Base-by-base conservation (phyloP, 2,329 filamentous ascomycete species). In the Teratosphaeria epicoccoides region DNA sequence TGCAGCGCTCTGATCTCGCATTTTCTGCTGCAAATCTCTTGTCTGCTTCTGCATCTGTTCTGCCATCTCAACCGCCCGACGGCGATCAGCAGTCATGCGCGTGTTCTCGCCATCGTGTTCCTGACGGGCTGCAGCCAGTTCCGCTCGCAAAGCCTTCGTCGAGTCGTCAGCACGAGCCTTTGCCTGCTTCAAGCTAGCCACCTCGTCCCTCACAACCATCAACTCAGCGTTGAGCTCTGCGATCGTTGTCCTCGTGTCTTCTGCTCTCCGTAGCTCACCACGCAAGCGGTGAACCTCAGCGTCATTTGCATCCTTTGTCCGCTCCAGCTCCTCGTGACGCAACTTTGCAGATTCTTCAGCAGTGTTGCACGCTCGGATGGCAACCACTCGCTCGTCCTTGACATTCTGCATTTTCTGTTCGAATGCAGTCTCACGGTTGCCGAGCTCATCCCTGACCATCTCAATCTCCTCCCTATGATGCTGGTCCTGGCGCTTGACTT, bases 311-410 rank as follows among this genome's bases (percentile, higher is more conserved):
- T 57, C 53, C 5, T 55, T 57, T 12, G 58, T 52, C 28, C 57
- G 52, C 10, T 65, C 59, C 3, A 62, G 52, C 28, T 63, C 61
- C 33, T 65, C 53, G 11, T 56, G 54, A 20, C 59, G 52, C 9
- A 52, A 43, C n/a, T 44, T 46, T 2, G 53, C 55, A 26, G 51
- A 48, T 46, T 61, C 59, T 25, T 59, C 59, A 10, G 60, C 58
- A 24, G 59, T 50, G 20, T 59, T 55, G n/a, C 52, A 51, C 22
- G 52, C 53, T 17, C 57, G 55, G 22, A 55, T 51, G 10, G 55
- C 60, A n/a, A 56, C 47, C 24, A 59, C 54, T 12, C 65, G 56
- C 5, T 61, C 59, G 2, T 57, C 52, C 46, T 59, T 52, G 25
- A 62, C 45, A 2, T 44, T 25, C 25, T 52, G 52, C 9, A 60